A percentile compares a stretch with the other conserved stretches of the same genome.
Evolutionary conservation across 139 green algal genomes (phyloP).

Genomic region (Marvania coccoides): DNA sequence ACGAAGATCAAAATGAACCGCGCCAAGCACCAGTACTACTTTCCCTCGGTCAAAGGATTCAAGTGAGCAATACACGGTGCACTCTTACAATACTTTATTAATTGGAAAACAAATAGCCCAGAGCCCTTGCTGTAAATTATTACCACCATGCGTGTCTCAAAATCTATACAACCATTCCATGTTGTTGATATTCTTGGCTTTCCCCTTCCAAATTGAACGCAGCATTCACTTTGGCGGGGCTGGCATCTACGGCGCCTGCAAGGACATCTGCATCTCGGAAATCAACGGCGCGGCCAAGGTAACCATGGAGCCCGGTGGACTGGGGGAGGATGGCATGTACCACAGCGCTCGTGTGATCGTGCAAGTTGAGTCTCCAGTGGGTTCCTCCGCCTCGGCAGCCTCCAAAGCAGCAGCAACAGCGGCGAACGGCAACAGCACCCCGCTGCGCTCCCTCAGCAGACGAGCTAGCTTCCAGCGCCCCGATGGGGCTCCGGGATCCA

Average conservation of each 20-base stretch:
- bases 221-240: constrained; percentile 60
- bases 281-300: constrained; percentile 42
- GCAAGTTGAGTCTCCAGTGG: not conserved
- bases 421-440: no score
- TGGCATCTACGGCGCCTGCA: constrained; percentile 60
- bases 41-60: constrained; percentile 57
- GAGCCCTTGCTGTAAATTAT: not conserved
- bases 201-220: not conserved
- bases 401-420: not conserved
- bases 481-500: no score
- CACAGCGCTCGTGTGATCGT: not conserved
- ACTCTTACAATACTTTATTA: not conserved
- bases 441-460: no score
- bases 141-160: no score
- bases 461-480: no score
- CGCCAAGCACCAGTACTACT: constrained; percentile 56
- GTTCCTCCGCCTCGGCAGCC: not conserved
- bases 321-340: not conserved
- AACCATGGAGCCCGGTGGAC: constrained; percentile 1
- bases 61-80: constrained; percentile 33
- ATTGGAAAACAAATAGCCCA: not conserved
- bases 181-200: not conserved
- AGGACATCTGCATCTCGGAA: constrained; percentile 62
- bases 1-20: constrained; percentile 41
- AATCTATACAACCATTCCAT: not conserved